Base-by-base conservation (phyloP, 225 moss, liverwort and hornwort species). In the Polytrichum commune region DNA sequence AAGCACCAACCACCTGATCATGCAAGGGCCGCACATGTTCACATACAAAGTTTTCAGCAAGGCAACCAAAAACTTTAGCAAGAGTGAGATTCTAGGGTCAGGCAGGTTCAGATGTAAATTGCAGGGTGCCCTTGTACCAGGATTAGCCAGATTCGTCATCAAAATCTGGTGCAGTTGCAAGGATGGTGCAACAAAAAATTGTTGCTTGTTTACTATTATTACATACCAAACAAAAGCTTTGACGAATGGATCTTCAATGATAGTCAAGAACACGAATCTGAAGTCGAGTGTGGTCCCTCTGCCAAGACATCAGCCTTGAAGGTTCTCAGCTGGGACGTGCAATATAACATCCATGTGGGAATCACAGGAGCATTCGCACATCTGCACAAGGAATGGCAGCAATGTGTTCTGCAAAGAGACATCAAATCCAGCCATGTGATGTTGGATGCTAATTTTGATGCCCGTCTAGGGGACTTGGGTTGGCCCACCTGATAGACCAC, bases 141-240 rank as follows among this genome's bases (percentile, higher is more conserved):
- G 38, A 82, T 90, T 20, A 75, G 83, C 65, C 54, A 83, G 38
- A 72, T 87, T 65, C 60, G 74, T 20, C 87, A 84, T 56, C 29
- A 73, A 6, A 86, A 90, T 27, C 65, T 86, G 4, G 84, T 90
- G 54, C 85, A 84, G 54, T 55, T 90, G 5, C 72, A 79, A 7
- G 90, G 90, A 29, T 88, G 85, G 88, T 92, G 90, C 78, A 68
- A 78, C 27, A 88, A 88, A 27, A 69, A 80, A 27, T 20, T 60
- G 24, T 16, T 46, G 46, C 75, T 89, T 13, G 78, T 83, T 0
- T 85, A 78, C 29, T 81, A 87, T 63, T 73, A 77, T 19, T n/a
- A n/a, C n/a, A 78, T 58, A 19, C 19, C 18, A 8, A 54, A 64
- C 30, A 16, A 60, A 60, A 46, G 9, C 20, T 27, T 62, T 8